Evolutionary conservation across 2,329 filamentous ascomycete species (phyloP).

Genomic region (Setomelanomma holmii): DNA sequence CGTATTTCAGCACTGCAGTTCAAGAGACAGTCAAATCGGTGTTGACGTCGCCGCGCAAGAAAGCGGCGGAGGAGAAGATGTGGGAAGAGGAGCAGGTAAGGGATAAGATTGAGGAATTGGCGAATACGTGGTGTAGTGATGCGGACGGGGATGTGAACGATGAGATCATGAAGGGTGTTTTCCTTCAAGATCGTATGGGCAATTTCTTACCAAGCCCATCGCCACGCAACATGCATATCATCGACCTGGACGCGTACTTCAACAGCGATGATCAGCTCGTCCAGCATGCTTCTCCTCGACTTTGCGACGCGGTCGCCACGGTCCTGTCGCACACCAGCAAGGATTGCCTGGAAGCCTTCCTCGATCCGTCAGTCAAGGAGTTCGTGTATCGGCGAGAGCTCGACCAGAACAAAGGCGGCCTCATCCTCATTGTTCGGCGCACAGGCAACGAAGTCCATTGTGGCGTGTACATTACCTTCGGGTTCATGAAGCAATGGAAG

Average conservation of each 20-base stretch:
- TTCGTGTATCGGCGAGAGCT: slow-evolving; percentile 23
- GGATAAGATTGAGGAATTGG: slow-evolving; percentile 2
- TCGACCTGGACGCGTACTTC: slow-evolving; percentile 13
- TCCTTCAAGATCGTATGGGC: too few species aligned
- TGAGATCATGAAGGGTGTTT: slow-evolving; percentile 3
- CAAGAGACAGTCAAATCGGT: neutral
- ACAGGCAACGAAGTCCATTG: slow-evolving; percentile 10
- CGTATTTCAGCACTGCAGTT: neutral
- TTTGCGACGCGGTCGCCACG: slow-evolving; percentile 23
- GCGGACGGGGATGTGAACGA: slow-evolving; percentile 13
- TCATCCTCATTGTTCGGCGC: slow-evolving; percentile 11
- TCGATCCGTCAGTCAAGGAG: slow-evolving; percentile 11
- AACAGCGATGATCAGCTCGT: neutral
- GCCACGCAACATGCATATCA: slow-evolving; percentile 13
- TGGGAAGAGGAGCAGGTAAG: neutral
- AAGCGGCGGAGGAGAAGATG: neutral
- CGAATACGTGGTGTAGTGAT: slow-evolving; percentile 9
- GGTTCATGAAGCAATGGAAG: slow-evolving; percentile 20
- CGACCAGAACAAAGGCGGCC: slow-evolving; percentile 1
- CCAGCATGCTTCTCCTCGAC: slow-evolving; percentile 12
- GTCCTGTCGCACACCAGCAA: slow-evolving; percentile 16
- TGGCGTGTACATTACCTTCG: slow-evolving; percentile 22
- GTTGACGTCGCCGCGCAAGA: neutral
- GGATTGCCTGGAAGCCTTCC: slow-evolving; percentile 17
- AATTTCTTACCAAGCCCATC: neutral